These are phyloP conservation scores for Endocalyx cinctus DNA, from an alignment of 2,329 filamentous ascomycete genomes.

Conservation along the genomic window DNA sequence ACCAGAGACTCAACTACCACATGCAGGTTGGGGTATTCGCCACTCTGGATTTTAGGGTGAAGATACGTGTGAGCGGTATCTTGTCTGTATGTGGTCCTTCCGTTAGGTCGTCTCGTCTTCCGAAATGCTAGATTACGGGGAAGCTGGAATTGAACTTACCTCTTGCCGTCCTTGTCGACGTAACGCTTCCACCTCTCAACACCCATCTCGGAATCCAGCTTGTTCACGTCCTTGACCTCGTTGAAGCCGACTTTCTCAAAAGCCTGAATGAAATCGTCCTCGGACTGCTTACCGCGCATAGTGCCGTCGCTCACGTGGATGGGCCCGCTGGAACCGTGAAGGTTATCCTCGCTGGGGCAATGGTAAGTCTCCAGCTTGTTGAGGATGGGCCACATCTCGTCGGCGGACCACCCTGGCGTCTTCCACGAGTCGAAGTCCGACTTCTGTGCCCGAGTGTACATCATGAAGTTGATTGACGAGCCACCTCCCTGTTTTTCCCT, in stretches of 20 bases:
- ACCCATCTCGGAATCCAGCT: conserved; percentile 32
- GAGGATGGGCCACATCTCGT: conserved; percentile 40
- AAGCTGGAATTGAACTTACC: too few species aligned
- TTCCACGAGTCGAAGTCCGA: conserved; percentile 16
- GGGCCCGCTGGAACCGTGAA: conserved; percentile 45
- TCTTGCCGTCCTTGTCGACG: conserved; percentile 35
- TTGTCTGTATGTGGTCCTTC: too few species aligned
- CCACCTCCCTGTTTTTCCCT: too few species aligned
- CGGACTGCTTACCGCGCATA: conserved; percentile 31
- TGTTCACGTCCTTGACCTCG: conserved; percentile 44
- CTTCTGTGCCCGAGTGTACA: conserved; percentile 23
- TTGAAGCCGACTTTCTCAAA: conserved; percentile 39
- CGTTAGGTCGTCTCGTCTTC: too few species aligned
- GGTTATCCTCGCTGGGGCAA: conserved; percentile 26
- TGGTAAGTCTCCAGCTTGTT: conserved; percentile 36
- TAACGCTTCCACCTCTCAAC: conserved; percentile 15
- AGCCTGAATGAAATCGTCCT: conserved; percentile 41
- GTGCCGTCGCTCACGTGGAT: conserved; percentile 45
- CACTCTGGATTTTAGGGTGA: conserved; percentile 42
- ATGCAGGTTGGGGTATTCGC: conserved; percentile 45
- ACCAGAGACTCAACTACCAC: conserved; percentile 43
- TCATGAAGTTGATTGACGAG: conserved; percentile 12
- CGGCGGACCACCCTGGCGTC: conserved; percentile 12
- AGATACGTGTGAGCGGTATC: conserved; percentile 48
- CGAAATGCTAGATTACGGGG: too few species aligned